phyloP scores from a whole-genome alignment of 2,329 filamentous ascomycete genomes.

The Mycosphaerella arachidis region DNA sequence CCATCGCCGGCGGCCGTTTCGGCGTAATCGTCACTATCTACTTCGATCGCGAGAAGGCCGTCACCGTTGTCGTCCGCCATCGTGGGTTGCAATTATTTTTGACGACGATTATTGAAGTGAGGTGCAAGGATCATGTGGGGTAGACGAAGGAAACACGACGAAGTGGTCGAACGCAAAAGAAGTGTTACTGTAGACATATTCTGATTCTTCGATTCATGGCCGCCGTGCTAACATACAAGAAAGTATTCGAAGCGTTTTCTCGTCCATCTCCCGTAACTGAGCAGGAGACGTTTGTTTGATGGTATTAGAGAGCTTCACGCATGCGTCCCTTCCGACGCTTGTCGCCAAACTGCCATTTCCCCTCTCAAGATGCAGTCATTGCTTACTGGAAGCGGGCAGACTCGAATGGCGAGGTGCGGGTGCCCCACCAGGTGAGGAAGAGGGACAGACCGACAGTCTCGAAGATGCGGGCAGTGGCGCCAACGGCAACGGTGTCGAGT shows the following conservation, averaged over 20 bases:
- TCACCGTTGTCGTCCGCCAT: slow-evolving; percentile 13
- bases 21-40: slow-evolving; percentile 32
- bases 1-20: slow-evolving; percentile 27
- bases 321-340: slow-evolving; percentile 1
- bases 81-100: neutral
- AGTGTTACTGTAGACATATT: neutral
- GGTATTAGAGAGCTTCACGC: neutral
- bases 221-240: slow-evolving; percentile 5
- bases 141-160: neutral
- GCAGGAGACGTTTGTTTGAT: neutral
- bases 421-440: slow-evolving; percentile 97
- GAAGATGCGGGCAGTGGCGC: slow-evolving; percentile 75
- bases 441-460: slow-evolving; percentile 90
- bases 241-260: neutral
- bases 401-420: slow-evolving; percentile 86
- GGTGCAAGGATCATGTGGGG: neutral
- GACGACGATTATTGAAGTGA: neutral
- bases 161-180: neutral
- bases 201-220: slow-evolving; percentile 1
- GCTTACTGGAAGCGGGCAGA: slow-evolving; percentile 65
- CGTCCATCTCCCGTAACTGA: neutral
- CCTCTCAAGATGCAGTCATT: slow-evolving; percentile 4
- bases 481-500: slow-evolving; percentile 82
- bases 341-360: neutral
- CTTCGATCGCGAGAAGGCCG: slow-evolving; percentile 30